Conservation (phyloP, 352 stramenopile species). For the Chrysophaeum taylorii region DNA sequence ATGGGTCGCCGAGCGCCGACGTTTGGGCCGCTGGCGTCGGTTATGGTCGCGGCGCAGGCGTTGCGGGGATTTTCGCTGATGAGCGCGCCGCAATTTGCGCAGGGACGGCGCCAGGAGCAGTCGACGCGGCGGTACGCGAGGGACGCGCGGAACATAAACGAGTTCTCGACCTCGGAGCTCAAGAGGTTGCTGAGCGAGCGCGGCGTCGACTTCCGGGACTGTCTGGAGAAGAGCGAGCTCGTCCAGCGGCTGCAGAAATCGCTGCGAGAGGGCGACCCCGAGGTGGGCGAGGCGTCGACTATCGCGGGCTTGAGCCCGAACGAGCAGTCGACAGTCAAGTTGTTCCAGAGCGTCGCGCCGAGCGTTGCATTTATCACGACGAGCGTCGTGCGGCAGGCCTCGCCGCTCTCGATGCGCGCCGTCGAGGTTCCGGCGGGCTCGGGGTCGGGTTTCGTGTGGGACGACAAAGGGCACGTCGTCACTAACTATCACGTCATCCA, state of each 20-base stretch:
- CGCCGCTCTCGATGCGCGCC: constrained; percentile 27
- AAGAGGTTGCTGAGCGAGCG: constrained; percentile 43
- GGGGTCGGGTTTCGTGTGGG: constrained; percentile 55
- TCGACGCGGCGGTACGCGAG: no score
- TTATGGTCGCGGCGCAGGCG: no score
- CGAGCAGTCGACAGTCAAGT: constrained; percentile 38
- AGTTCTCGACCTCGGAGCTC: constrained; percentile 31
- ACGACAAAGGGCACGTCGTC: constrained; percentile 51
- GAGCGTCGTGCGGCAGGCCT: constrained; percentile 12
- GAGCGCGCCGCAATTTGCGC: no score
- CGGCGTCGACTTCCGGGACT: constrained; percentile 48
- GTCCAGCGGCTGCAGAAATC: constrained; percentile 33
- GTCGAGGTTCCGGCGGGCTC: constrained; percentile 47
- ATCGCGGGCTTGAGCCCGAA: constrained; percentile 17
- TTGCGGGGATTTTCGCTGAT: no score
- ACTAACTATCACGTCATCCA: constrained; percentile 64
- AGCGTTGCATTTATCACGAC: constrained; percentile 41
- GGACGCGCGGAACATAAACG: neutral
- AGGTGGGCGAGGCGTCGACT: neutral
- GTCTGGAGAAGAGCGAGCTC: constrained; percentile 49
- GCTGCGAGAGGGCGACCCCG: constrained; percentile 2
- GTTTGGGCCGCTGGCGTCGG: no score
- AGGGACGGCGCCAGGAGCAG: no score
- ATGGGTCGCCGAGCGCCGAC: no score
- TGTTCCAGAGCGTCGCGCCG: constrained; percentile 37